Conservation (phyloP, 306 rosid species). For the Elaeagnus macrophylla region DNA sequence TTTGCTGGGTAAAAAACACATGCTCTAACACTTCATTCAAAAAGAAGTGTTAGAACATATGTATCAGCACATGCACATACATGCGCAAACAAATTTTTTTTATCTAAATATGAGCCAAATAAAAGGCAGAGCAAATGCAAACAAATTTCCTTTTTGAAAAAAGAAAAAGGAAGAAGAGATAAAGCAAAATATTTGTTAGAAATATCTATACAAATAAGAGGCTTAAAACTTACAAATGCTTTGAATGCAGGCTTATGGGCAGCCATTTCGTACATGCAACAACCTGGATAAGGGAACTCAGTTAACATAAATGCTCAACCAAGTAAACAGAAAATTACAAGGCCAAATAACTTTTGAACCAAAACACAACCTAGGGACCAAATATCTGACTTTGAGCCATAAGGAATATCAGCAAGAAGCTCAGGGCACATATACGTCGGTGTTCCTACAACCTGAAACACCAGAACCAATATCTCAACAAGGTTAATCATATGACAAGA, state of each 20-base stretch:
- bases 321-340: constrained; percentile 8
- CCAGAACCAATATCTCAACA: constrained; percentile 7
- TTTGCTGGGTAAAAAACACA: too few species aligned
- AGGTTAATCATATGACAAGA: constrained; percentile 5
- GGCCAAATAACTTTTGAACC: constrained; percentile 8
- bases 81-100: too few species aligned
- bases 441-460: constrained; percentile 87
- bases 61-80: too few species aligned
- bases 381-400: constrained; percentile 96
- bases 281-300: constrained; percentile 50
- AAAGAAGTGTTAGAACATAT: too few species aligned
- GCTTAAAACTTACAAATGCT: constrained; percentile 75
- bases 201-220: constrained; percentile 9
- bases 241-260: constrained; percentile 80
- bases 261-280: constrained; percentile 94
- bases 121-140: too few species aligned
- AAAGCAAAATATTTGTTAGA: neutral
- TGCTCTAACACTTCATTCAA: too few species aligned
- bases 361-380: constrained; percentile 73
- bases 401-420: constrained; percentile 99
- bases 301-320: constrained; percentile 9
- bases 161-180: neutral
- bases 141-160: neutral
- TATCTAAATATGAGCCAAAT: too few species aligned
- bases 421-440: constrained; percentile 99